Evolutionary conservation across 257 asterid species (phyloP), one percentile per base, ranked within the genome.

Genomic region (Solanum paucissectum): DNA sequence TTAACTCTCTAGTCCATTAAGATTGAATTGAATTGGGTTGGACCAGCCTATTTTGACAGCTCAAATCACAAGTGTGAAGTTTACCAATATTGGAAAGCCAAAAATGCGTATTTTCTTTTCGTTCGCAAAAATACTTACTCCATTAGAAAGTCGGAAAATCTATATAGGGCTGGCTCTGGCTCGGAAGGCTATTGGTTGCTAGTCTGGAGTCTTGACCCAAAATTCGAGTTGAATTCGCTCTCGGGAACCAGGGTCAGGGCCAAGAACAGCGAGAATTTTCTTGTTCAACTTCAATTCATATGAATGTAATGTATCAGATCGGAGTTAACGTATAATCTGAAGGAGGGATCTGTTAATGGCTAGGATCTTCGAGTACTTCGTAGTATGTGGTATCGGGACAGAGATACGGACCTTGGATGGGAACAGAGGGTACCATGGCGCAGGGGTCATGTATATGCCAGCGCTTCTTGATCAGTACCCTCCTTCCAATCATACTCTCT

Each of bases 381-480:
- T 96, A 42, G 98, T 95, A 44, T 96, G 99, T 89, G 99, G 99
- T 32, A 87, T 96, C 44, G 98, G 98, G 25, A 98, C 98, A 62
- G 99, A 96, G 92, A 94, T 96, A 90, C 96, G 98, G 21, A 94
- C 99, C 37, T 91, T 95, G 1, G 99, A 95, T 18, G 98, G 95
- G 21, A 89, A 89, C 83, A 91, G 92, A 66, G 98, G 99, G 16
- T 96, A 88, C 93, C 95, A 94, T 72, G 99, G 99, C 71, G 87
- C 89, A 32, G 92, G 91, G 86, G 77, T 87, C 68, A 86, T 94
- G 95, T 96, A 96, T 91, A 85, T 94, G 90, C 90, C 99, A 18
- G 94, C 93, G n/a, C 91, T 96, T 20, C 88, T 96, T 38, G 99
- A 95, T 91, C 98, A 96, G 89, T 93, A 93, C 81, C 99, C 99